Base-by-base conservation (phyloP, 306 rosid species). In the Rubus idaeus region DNA sequence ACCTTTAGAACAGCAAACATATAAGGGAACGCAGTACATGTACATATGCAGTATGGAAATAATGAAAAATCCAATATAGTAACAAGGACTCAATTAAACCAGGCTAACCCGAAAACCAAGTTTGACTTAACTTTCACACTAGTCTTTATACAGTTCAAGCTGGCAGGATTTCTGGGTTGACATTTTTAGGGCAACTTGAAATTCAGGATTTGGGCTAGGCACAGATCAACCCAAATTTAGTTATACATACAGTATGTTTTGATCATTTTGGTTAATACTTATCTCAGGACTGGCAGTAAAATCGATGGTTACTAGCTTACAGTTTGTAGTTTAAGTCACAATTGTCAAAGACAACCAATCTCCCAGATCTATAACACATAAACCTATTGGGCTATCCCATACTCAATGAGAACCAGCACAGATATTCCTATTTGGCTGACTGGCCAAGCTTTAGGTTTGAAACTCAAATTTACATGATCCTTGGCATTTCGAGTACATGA, bases 1-100 rank as follows among this genome's bases (percentile, higher is more conserved):
- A 41, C 87, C 93, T 88, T 68, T 14, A 77, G 69, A 76, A 75
- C 40, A 82, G 18, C 49, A 79, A 81, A 72, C 40, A 64, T 35
- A 61, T 77, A 76, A 44, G 11, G 23, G 18, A 3, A 26, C 30
- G 60, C 52, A 56, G 4, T 52, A 56, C 71, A 77, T 45, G 75
- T 65, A 65, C 5, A 70, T 47, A 39, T 69, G 52, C 67, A 23
- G 57, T 70, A 64, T 70, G 51, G 49, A 77, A 4, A 26, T 69
- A 18, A 74, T 12, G 56, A 78, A 9, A 55, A 35, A 0, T 6
- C 30, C 30, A 45, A 78, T 5, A 52, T 4, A 62, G 42, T 6
- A 51, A 42, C 30, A 20, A 47, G 26, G 64, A 35, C 45, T 53
- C 65, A 12, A 53, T 42, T 57, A 41, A 63, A 72, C 68, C 8